Evolutionary conservation across 768 basidiomycete genomes (phyloP).

Genomic region (Amanita subjunquillea): DNA sequence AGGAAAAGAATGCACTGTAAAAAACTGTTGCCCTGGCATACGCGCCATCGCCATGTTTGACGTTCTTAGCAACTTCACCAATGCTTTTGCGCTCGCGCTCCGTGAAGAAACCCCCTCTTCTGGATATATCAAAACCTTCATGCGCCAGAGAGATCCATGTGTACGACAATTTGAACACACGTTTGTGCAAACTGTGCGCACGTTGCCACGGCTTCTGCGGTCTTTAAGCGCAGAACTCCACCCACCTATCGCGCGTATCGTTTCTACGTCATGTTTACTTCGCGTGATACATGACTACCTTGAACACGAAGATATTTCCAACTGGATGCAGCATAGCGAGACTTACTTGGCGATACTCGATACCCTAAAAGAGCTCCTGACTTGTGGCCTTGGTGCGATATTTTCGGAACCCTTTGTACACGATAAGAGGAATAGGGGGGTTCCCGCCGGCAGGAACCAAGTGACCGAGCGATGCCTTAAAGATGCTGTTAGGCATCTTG

Average conservation of each 20-base stretch:
- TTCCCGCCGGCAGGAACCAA: not conserved
- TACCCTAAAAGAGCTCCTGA: slow-evolving; percentile 16
- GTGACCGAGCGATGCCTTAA: slow-evolving; percentile 6
- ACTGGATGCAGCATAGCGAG: slow-evolving; percentile 25
- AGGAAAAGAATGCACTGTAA: slow-evolving; percentile 17
- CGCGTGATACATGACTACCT: slow-evolving; percentile 23
- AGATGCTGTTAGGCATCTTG: slow-evolving; percentile 19
- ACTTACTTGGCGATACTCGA: slow-evolving; percentile 21
- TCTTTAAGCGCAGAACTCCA: slow-evolving; percentile 9
- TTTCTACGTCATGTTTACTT: slow-evolving; percentile 19
- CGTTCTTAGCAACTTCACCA: slow-evolving; percentile 21
- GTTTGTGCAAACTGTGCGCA: slow-evolving; percentile 7
- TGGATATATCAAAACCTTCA: slow-evolving; percentile 7
- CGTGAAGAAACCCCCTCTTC: slow-evolving; percentile 2
- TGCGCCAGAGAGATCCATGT: slow-evolving; percentile 1
- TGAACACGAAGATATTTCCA: slow-evolving; percentile 18
- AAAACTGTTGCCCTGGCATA: slow-evolving; percentile 20
- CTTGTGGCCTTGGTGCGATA: slow-evolving; percentile 11
- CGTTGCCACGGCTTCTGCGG: slow-evolving; percentile 4
- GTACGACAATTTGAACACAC: slow-evolving; percentile 4
- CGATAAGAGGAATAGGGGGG: slow-evolving; percentile 5
- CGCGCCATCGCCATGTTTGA: slow-evolving; percentile 23
- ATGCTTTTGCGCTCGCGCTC: slow-evolving; percentile 16
- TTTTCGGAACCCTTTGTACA: slow-evolving; percentile 6
- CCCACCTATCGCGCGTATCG: slow-evolving; percentile 12